Evolutionary conservation across 495 filamentous ascomycete species (phyloP), one percentile per base, ranked within the genome.

Genomic region (Evansstolkia leycettana): DNA sequence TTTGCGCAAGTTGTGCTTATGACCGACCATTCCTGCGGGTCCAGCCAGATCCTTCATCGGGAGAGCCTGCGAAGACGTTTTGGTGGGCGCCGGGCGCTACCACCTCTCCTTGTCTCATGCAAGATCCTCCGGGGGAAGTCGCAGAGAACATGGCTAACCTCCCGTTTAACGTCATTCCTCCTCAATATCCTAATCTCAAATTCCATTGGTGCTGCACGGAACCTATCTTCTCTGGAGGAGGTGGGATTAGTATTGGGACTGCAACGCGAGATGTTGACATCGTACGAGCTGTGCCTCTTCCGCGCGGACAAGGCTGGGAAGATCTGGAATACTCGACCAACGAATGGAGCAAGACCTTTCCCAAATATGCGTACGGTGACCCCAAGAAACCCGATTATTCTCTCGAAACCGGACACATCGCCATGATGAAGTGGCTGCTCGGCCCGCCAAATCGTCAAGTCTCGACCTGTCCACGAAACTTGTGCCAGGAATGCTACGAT

Each of bases 131-230:
- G 2, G 40, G 43, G 30, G 41, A 52, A 29, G 17, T 38, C 4
- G 24, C 41, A 19, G 56, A 64, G 8, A 57, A 54, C 27, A 47
- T 53, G 11, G 39, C 37, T 14, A 39, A 38, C 11, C 57, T 40
- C 7, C 45, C 49, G n/a, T 52, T 52, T 32, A 45, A 40, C 9
- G 50, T 50, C 17, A 37, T 48, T 28, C 40, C 53, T 8, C 34
- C 45, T 17, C 39, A 52, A 14, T 54, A 59, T 34, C 70, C 71
- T 12, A 57, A 54, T 27, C 50, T 73, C 33, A 70, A 62, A 17
- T 72, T 73, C 43, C 62, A 70, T 37, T 77, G 73, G 73, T 77
- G 73, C 52, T 78, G 73, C 38, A 64, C 70, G n/a, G 70, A 75
- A 35, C 73, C 73, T 2, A 67, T 72, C 27, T 75, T 75, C 46